phyloP scores from a whole-genome alignment of 2,329 filamentous ascomycete genomes.

The Aspergillus proliferans region DNA sequence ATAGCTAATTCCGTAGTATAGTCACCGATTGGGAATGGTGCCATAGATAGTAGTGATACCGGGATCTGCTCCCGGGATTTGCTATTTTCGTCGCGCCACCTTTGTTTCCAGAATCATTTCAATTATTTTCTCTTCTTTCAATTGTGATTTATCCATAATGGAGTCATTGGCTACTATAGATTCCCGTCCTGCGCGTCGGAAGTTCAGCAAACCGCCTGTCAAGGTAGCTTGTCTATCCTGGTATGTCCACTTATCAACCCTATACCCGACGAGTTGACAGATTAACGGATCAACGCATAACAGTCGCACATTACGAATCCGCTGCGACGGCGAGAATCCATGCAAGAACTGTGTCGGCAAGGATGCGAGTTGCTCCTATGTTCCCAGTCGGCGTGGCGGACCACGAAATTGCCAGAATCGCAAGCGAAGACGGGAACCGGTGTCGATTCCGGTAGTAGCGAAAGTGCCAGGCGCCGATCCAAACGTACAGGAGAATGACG shows the following conservation, averaged over 20 bases:
- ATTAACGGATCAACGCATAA: background rate
- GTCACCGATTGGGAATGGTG: background rate
- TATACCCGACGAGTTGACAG: background rate
- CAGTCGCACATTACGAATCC: slow-evolving; percentile 43
- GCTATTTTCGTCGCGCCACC: background rate
- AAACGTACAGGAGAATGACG: too few species aligned
- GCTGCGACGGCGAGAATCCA: slow-evolving; percentile 42
- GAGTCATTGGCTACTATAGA: background rate
- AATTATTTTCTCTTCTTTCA: background rate
- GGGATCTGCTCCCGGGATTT: background rate
- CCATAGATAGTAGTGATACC: background rate
- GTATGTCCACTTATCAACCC: slow-evolving; percentile 27
- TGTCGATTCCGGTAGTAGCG: background rate
- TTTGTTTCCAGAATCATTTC: background rate
- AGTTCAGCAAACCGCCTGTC: slow-evolving; percentile 36
- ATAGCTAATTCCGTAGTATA: too few species aligned
- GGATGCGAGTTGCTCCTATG: slow-evolving; percentile 22
- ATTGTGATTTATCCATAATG: background rate
- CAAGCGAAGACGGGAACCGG: background rate
- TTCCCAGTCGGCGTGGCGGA: slow-evolving; percentile 22
- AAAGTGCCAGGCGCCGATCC: background rate
- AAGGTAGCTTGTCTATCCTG: slow-evolving; percentile 49
- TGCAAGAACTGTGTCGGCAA: slow-evolving; percentile 32
- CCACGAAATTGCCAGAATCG: slow-evolving; percentile 1
- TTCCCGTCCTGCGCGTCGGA: background rate